Evolutionary conservation across 768 basidiomycete genomes (phyloP), one percentile per base, ranked within the genome.

Genomic region (Russula sp.): DNA sequence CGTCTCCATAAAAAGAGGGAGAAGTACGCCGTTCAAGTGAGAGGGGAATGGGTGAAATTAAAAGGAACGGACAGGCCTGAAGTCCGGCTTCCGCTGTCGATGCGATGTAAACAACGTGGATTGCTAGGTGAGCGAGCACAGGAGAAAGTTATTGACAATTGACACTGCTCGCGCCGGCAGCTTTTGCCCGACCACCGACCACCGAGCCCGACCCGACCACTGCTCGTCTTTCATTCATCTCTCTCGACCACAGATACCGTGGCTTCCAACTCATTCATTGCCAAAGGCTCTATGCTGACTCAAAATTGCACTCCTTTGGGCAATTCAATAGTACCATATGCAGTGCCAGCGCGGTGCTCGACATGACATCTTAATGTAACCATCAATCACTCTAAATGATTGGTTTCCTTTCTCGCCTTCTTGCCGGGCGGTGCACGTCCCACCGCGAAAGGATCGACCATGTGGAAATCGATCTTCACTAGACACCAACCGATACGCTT

Each of bases 371-470:
- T 1, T 29, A 29, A 29, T 29, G 25, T 29, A 29, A 29, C 64
- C 60, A 41, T 74, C 61, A 13, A 69, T 69, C 25, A 91, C 81
- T 69, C 87, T 89, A 67, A 97, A 29, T 78, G 45, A 97, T 65
- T 66, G 97, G 70, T 72, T 97, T 97, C 5, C 95, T 94, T 1
- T 79, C 79, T n/a, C 93, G 92, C 70, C 82, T 84, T 39, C 25
- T 29, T 29, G 25, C 25, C 25, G 25, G 25, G 25, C 3, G 25
- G 25, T 29, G 25, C 83, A 0, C 88, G 92, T 57, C 93, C 88
- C 0, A 82, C 79, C 0, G 88, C 86, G 74, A 96, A 93, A 0
- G 83, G 82, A 66, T 95, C 95, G 50, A 88, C 87, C 64, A 87
- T 83, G 73, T 82, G 82, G 16, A 93, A 87, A 73, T 29, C 77